These are phyloP conservation scores for Prunus mira DNA, from an alignment of 306 rosid species.

Conservation along the genomic window DNA sequence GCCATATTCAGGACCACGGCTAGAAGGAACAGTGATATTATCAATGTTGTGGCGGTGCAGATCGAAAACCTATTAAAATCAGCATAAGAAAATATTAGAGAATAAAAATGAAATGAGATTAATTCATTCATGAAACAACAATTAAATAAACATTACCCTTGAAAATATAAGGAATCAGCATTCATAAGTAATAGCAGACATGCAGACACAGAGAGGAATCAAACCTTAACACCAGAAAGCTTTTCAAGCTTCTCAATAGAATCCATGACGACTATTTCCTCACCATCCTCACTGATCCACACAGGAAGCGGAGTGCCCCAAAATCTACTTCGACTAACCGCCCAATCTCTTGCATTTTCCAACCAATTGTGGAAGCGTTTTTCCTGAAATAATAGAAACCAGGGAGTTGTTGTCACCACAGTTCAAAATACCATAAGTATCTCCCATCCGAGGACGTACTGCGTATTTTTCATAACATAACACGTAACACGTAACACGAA, in stretches of 20 bases:
- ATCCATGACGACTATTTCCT: constrained; percentile 72
- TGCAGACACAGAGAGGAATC: constrained; percentile 21
- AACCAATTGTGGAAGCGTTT: constrained; percentile 97
- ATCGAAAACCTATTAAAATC: constrained; percentile 62
- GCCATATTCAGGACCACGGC: constrained; percentile 69
- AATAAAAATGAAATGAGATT: background rate
- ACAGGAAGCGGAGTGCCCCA: constrained; percentile 99
- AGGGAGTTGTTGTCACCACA: background rate
- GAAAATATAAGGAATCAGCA: background rate
- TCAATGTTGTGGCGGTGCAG: constrained; percentile 96
- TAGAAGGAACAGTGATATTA: constrained; percentile 76
- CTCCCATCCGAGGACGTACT: background rate
- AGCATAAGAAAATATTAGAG: constrained; percentile 19
- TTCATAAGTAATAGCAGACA: background rate
- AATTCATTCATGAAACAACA: background rate
- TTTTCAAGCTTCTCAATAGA: constrained; percentile 84
- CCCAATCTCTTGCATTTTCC: constrained; percentile 99
- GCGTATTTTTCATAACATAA: background rate
- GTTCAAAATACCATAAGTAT: background rate
- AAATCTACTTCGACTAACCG: constrained; percentile 95
- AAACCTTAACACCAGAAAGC: constrained; percentile 81
- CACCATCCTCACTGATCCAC: constrained; percentile 92
- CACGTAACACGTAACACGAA: background rate
- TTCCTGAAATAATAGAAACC: constrained; percentile 41
- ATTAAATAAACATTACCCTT: background rate